Percentiles rank a stretch among this genome's conserved stretches.
Evolutionary conservation across 495 filamentous ascomycete species (phyloP).

Genomic region (Letharia lupina): DNA sequence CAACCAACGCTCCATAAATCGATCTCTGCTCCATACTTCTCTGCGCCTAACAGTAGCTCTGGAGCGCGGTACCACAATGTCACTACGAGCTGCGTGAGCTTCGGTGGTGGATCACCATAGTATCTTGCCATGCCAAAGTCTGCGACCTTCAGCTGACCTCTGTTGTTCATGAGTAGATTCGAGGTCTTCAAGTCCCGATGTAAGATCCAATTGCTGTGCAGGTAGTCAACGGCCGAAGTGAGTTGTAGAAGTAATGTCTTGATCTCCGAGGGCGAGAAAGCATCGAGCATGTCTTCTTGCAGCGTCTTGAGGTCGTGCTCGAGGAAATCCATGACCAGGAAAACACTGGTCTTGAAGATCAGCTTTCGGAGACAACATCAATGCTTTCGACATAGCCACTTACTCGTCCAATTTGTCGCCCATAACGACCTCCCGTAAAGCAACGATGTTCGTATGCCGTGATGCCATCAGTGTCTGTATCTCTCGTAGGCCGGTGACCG

Average conservation of each 20-base stretch:
- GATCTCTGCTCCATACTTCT: constrained; percentile 65
- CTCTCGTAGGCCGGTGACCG: constrained; percentile 86
- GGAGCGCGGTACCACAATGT: constrained; percentile 96
- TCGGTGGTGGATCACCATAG: constrained; percentile 70
- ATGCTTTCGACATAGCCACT: constrained; percentile 27
- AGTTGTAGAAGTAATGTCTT: constrained; percentile 87
- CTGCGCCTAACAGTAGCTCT: constrained; percentile 77
- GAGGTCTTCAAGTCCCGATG: constrained; percentile 96
- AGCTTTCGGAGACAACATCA: constrained; percentile 16
- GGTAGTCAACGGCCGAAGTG: constrained; percentile 68
- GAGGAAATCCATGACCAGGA: constrained; percentile 94
- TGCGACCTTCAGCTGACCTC: constrained; percentile 88
- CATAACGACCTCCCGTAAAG: constrained; percentile 77
- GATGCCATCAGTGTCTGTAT: constrained; percentile 63
- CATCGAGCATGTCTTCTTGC: constrained; percentile 86
- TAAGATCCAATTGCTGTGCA: constrained; percentile 87
- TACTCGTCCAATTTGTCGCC: constrained; percentile 72
- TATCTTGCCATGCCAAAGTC: constrained; percentile 98
- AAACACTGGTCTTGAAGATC: constrained; percentile 53
- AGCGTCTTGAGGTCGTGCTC: constrained; percentile 96
- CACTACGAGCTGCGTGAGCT: constrained; percentile 88
- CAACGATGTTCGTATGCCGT: constrained; percentile 67
- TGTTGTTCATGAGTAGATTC: constrained; percentile 92
- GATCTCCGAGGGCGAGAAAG: constrained; percentile 85
- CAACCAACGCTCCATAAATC: constrained; percentile 97